Percentiles rank a stretch among this genome's conserved stretches.
phyloP scores from a whole-genome alignment of 495 filamentous ascomycete species.

The Bombardia bombarda region DNA sequence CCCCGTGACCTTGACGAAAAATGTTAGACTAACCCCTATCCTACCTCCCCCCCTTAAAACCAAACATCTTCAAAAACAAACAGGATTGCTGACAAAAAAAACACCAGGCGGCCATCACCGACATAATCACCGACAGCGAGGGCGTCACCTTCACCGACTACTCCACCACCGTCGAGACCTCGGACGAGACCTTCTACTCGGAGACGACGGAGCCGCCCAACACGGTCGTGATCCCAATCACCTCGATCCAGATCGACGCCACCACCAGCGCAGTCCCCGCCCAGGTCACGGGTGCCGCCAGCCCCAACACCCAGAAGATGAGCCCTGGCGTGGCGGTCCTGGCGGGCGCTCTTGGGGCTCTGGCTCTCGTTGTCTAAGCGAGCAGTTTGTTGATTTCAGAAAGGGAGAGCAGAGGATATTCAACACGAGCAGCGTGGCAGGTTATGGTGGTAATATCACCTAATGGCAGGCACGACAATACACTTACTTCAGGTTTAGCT shows the following conservation, averaged over 20 bases:
- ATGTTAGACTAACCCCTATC: slow-evolving; percentile 1
- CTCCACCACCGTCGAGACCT: slow-evolving; percentile 20
- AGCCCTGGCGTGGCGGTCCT: slow-evolving; percentile 25
- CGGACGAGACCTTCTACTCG: slow-evolving; percentile 11
- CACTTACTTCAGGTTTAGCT: no score
- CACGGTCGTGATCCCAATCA: slow-evolving; percentile 24
- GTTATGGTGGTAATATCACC: no score
- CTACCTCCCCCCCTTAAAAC: neutral
- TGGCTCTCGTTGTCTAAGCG: slow-evolving; percentile 20
- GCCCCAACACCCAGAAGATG: slow-evolving; percentile 11
- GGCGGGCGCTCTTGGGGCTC: slow-evolving; percentile 29
- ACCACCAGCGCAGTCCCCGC: slow-evolving; percentile 4
- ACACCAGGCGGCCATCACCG: slow-evolving; percentile 20
- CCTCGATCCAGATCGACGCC: slow-evolving; percentile 7
- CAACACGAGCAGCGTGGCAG: no score
- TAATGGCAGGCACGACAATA: no score
- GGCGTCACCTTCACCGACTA: slow-evolving; percentile 24
- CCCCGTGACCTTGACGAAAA: slow-evolving; percentile 28
- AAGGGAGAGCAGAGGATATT: no score
- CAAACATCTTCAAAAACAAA: neutral
- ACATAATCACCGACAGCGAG: slow-evolving; percentile 21
- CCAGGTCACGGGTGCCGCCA: slow-evolving; percentile 19
- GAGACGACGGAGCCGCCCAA: slow-evolving; percentile 11
- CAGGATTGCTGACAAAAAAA: neutral
- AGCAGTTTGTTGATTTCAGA: no score